Evolutionary conservation across 2,329 filamentous ascomycete genomes (phyloP), one percentile per base, ranked within the genome.

Genomic region (Alternaria novae-zelandiae): DNA sequence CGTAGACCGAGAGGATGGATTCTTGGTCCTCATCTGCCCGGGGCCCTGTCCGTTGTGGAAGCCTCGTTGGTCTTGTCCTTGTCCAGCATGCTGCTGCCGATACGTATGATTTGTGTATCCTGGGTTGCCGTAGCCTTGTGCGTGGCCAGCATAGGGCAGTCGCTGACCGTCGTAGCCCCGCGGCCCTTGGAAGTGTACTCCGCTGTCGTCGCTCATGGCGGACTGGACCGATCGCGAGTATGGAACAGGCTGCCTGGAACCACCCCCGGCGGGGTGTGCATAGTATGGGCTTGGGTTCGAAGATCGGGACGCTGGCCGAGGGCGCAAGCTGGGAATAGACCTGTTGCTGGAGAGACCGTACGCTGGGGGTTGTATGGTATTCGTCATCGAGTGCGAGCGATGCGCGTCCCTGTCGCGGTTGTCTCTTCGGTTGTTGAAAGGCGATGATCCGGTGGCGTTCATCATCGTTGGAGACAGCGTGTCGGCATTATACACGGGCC

Each of bases 251-350:
- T 82, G 75, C 49, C 82, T 76, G 54, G 78, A 44, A 6, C 32
- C 60, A 49, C 11, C 32, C 17, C 56, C 44, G n/a, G 47, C 36
- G 12, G 44, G 32, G 23, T 28, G 78, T 2, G 81, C 82, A 65
- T 84, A 83, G 7, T 81, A 83, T 20, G 81, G 79, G 25, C 78
- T 82, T 20, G 81, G 79, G 25, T 79, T 82, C 50, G 75, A 74
- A 12, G 78, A 73, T 30, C 80, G 77, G 50, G 71, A 78, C 53
- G 73, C 63, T 23, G 67, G 67, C 21, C 81, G 81, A 50, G 81
- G 78, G 61, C 83, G 80, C 46, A 85, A 69, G 67, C 81, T 85
- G 17, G 78, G 78, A n/a, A 80, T 74, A 11, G 83, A 85, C 21
- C 79, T 79, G 65, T 82, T 80, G 65, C 77, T 80, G 6, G 81